phyloP scores from a whole-genome alignment of 2,329 filamentous ascomycete genomes.

The Chalaropsis ovoidea region DNA sequence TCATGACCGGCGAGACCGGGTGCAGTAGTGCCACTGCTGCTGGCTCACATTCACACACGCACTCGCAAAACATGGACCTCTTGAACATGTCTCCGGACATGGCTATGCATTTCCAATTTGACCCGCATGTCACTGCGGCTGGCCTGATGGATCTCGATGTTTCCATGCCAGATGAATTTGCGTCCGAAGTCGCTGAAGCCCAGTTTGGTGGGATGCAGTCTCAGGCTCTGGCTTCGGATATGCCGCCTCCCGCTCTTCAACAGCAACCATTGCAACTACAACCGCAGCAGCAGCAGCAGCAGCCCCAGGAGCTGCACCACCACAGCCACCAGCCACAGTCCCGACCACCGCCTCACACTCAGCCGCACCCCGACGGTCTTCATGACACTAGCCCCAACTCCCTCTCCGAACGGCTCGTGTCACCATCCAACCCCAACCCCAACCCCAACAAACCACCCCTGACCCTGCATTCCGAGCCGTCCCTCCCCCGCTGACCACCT shows the following conservation, averaged over 20 bases:
- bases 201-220: background rate
- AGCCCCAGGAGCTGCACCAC: background rate
- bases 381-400: background rate
- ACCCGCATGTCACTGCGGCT: background rate
- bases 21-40: background rate
- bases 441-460: background rate
- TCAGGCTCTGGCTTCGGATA: background rate
- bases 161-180: background rate
- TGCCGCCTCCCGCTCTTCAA: background rate
- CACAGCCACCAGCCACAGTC: background rate
- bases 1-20: background rate
- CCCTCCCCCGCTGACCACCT: background rate
- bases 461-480: background rate
- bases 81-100: background rate
- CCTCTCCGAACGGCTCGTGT: background rate
- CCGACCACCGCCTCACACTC: background rate
- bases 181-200: background rate
- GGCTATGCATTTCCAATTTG: constrained; percentile 1
- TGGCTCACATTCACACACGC: background rate
- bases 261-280: too few relatives aligned
- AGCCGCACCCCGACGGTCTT: background rate
- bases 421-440: background rate
- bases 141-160: constrained; percentile 5
- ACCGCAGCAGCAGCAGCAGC: background rate
- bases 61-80: background rate